Evolutionary conservation across 768 basidiomycete species (phyloP).

Genomic region (Rubroboletus satanas): DNA sequence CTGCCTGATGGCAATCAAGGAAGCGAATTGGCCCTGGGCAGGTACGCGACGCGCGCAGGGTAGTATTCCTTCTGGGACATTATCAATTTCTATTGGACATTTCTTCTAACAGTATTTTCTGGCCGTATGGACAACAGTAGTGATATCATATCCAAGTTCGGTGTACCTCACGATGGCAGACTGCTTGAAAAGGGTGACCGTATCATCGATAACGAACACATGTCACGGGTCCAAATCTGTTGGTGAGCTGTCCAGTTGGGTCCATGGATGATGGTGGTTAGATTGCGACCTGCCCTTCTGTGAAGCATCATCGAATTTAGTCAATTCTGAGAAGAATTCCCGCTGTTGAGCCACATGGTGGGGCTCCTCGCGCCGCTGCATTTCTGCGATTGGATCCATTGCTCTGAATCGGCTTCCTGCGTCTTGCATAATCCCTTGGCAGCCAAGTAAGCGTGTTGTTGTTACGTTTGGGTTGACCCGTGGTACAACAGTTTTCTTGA

Average conservation of each 20-base stretch:
- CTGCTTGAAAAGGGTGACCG: not conserved
- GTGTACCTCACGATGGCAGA: not conserved
- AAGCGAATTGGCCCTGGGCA: not conserved
- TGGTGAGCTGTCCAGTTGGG: not conserved
- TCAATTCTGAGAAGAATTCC: not conserved
- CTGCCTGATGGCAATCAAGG: conserved; percentile 1
- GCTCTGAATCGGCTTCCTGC: not conserved
- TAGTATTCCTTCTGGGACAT: not conserved
- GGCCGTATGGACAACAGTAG: not conserved
- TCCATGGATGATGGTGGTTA: not conserved
- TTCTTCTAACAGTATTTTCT: not conserved
- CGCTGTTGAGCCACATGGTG: not conserved
- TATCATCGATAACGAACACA: not conserved
- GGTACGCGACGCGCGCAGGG: not conserved
- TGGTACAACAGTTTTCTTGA: too few species aligned
- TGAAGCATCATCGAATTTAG: not conserved
- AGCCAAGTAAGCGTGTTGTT: not conserved
- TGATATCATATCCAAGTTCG: not conserved
- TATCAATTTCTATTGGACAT: not conserved
- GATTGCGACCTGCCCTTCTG: not conserved
- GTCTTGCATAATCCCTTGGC: not conserved
- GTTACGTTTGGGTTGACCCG: not conserved
- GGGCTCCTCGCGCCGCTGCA: not conserved
- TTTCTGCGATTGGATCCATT: not conserved
- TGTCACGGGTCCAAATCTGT: not conserved